Base-by-base conservation (phyloP, 129 eudicot genomes). In the Flaveria ramosissima region DNA sequence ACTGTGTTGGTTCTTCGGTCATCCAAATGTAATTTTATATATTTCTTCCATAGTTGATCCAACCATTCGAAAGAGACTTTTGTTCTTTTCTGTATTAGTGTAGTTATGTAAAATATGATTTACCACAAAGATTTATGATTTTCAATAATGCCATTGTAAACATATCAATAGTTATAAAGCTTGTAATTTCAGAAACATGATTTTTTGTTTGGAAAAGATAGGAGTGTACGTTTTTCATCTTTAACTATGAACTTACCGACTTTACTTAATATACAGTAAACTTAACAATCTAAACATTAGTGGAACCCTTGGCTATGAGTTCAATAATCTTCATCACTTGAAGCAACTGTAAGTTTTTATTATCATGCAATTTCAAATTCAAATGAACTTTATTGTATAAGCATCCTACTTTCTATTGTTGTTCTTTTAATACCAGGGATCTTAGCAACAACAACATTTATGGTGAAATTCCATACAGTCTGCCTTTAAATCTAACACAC, bases 401-500 rank as follows among this genome's bases (percentile, higher is more conserved):
- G 6, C 19, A 21, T 30, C 39, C 74, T n/a, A 56, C 71, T 27
- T 16, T 61, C 10, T 68, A 30, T 63, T 11, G 5, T 63, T 48
- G 16, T 77, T 27, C 65, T 76, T 70, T 66, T 14, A 68, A 53
- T 75, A 23, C 56, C 73, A 94, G 97, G 81, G 98, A 94, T 83
- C 77, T 91, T 63, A 91, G 97, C 77, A 79, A 85, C 82, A 94
- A 94, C 72, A 71, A 74, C 83, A 85, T 94, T 61, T 75, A 69
- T 24, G 97, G 97, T 60, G 82, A 85, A 79, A 91, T 94, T 65
- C 97, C 98, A 0, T 71, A 80, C 60, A 78, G 84, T 60, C 85
- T 94, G 80, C 98, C 97, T 65, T 83, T 79, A 71, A 91, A 91
- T 82, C 74, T 87, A 81, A 91, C 97, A 19, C 81, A 89, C 75